Conservation (phyloP, 83 land plant species). For the Thuja plicata region DNA sequence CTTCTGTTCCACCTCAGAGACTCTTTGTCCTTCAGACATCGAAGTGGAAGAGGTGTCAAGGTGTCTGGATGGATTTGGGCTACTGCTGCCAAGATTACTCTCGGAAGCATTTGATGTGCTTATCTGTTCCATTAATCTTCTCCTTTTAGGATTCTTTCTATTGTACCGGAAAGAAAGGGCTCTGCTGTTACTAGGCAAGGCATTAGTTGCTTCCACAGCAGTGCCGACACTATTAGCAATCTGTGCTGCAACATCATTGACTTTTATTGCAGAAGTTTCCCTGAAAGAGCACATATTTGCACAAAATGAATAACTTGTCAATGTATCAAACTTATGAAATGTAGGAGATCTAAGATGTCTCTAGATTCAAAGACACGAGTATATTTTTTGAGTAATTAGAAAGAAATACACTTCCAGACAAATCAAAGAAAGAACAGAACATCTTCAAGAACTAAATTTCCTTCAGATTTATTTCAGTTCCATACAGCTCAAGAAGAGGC, state of each 20-base stretch:
- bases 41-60: slow-evolving; percentile 7
- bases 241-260: slow-evolving; percentile 74
- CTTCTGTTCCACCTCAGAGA: slow-evolving; percentile 17
- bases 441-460: background rate
- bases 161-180: slow-evolving; percentile 54
- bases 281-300: slow-evolving; percentile 31
- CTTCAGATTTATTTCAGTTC: background rate
- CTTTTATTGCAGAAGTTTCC: slow-evolving; percentile 89
- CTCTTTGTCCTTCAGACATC: slow-evolving; percentile 17
- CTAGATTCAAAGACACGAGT: background rate
- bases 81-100: background rate
- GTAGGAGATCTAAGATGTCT: too few species aligned
- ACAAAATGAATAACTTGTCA: background rate
- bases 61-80: slow-evolving; percentile 8
- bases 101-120: slow-evolving; percentile 11
- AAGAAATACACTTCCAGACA: background rate
- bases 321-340: background rate
- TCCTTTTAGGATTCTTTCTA: slow-evolving; percentile 72
- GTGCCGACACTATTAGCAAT: slow-evolving; percentile 78
- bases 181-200: slow-evolving; percentile 36
- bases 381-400: background rate
- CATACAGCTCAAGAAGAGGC: background rate
- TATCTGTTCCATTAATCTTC: slow-evolving; percentile 47
- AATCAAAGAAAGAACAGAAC: background rate
- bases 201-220: slow-evolving; percentile 89